Percentiles rank a stretch among this genome's conserved stretches.
phyloP scores from a whole-genome alignment of 2,329 filamentous ascomycete species.

The Hypoxylon sp. region DNA sequence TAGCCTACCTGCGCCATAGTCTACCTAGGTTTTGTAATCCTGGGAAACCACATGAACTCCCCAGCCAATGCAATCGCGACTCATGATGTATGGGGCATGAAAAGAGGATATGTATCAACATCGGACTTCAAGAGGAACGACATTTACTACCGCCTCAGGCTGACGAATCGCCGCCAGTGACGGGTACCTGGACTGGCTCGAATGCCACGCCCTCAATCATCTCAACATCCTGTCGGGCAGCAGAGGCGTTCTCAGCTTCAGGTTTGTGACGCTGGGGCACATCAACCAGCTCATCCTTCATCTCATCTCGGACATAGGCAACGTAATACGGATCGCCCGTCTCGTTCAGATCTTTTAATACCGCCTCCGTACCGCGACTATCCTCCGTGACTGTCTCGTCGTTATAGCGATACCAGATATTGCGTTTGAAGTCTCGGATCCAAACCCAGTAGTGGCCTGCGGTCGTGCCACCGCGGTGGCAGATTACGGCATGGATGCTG shows the following conservation, averaged over 20 bases:
- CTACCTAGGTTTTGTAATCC: slow-evolving; percentile 16
- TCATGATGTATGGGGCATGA: slow-evolving; percentile 9
- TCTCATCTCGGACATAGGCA: slow-evolving; percentile 80
- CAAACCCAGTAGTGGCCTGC: slow-evolving; percentile 97
- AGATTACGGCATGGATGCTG: slow-evolving; percentile 90
- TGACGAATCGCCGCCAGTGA: slow-evolving; percentile 13
- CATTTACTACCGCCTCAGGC: slow-evolving; percentile 7
- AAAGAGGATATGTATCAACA: slow-evolving; percentile 27
- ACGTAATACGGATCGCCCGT: slow-evolving; percentile 85
- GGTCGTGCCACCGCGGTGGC: slow-evolving; percentile 80
- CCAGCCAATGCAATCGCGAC: slow-evolving; percentile 27
- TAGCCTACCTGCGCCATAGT: slow-evolving; percentile 14
- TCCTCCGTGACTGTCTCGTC: slow-evolving; percentile 82
- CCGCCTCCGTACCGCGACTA: slow-evolving; percentile 71
- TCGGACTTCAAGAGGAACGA: background rate
- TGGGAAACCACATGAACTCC: slow-evolving; percentile 31
- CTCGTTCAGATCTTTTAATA: slow-evolving; percentile 75
- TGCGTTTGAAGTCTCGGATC: slow-evolving; percentile 86
- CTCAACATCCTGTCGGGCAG: slow-evolving; percentile 37
- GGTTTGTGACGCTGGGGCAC: slow-evolving; percentile 56
- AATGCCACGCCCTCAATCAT: slow-evolving; percentile 50
- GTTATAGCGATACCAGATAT: slow-evolving; percentile 94
- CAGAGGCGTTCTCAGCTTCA: slow-evolving; percentile 7
- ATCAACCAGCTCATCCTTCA: slow-evolving; percentile 67
- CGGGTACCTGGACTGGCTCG: slow-evolving; percentile 31